Conservation (phyloP, 1,284 basidiomycete genomes). For the Naganishia albida region DNA sequence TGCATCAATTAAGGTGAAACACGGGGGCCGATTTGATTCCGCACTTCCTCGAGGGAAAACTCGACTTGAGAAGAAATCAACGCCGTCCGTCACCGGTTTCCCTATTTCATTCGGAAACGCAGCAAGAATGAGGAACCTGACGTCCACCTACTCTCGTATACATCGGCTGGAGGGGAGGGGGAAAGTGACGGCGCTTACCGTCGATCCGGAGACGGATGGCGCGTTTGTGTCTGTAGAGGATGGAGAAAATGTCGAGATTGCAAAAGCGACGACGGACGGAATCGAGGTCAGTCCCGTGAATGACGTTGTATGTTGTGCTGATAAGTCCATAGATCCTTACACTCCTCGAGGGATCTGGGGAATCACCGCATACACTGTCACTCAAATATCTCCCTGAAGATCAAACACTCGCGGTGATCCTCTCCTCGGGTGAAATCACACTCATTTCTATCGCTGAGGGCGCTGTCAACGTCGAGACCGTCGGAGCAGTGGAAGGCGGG, state of each 20-base stretch:
- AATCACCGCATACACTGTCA: neutral
- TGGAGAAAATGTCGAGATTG: slow-evolving; percentile 3
- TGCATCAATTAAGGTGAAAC: neutral
- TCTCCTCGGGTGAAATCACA: slow-evolving; percentile 7
- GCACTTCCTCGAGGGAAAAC: neutral
- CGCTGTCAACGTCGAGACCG: slow-evolving; percentile 63
- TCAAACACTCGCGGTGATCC: slow-evolving; percentile 27
- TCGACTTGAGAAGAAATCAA: neutral
- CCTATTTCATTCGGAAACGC: neutral
- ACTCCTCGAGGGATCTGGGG: neutral
- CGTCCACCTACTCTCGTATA: slow-evolving; percentile 16
- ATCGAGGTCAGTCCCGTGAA: neutral
- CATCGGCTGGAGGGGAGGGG: neutral
- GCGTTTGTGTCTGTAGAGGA: slow-evolving; percentile 10
- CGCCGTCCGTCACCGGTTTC: neutral
- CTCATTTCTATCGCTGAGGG: slow-evolving; percentile 9
- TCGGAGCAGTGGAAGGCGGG: slow-evolving; percentile 83
- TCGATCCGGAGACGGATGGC: slow-evolving; percentile 22
- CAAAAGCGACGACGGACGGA: neutral
- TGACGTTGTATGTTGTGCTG: neutral
- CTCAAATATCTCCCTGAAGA: slow-evolving; percentile 31
- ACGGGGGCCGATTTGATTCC: slow-evolving; percentile 27
- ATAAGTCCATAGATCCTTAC: slow-evolving; percentile 2
- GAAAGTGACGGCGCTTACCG: neutral
- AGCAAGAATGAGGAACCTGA: slow-evolving; percentile 28